Percentiles rank a stretch among this genome's conserved stretches.
phyloP scores from a whole-genome alignment of 2,329 filamentous ascomycete genomes.

The Sordariomycetes sp. region DNA sequence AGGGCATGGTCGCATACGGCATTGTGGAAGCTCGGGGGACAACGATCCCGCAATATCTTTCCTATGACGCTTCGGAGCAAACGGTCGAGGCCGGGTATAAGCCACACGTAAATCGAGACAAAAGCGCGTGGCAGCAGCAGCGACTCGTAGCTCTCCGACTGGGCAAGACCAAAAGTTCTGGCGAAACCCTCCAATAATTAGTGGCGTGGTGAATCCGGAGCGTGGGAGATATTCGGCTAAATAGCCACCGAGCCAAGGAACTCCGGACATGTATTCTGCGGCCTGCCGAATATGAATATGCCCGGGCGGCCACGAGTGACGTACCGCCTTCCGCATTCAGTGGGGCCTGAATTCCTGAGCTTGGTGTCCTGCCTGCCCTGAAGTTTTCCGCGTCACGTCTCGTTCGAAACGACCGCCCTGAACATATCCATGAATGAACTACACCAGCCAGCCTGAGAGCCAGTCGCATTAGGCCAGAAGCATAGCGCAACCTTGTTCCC shows the following conservation, averaged over 20 bases:
- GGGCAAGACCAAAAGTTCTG: not conserved
- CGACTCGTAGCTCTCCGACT: not conserved
- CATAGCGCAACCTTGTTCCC: not conserved
- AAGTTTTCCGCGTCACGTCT: not conserved
- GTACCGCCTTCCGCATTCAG: constrained; percentile 22
- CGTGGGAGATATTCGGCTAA: constrained; percentile 1
- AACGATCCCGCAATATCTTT: not conserved
- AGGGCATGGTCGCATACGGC: constrained; percentile 4
- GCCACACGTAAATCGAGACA: not conserved
- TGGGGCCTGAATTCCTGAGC: constrained; percentile 19
- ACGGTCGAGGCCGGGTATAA: not conserved
- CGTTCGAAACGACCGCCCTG: not conserved
- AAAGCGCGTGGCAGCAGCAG: not conserved
- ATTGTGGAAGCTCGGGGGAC: constrained; percentile 6
- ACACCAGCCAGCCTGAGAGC: not conserved
- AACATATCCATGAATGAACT: not conserved
- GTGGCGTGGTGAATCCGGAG: not conserved
- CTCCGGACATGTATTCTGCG: no score
- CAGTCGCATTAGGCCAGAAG: not conserved
- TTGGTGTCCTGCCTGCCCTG: not conserved
- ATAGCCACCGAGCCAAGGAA: not conserved
- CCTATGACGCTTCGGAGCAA: not conserved
- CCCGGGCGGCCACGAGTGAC: no score
- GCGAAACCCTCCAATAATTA: not conserved
- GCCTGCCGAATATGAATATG: no score